A percentile compares a stretch with the other conserved stretches of the same genome.
These are phyloP conservation scores for Hibiscus syriacus DNA, from an alignment of 345 rosid genomes.

Conservation along the genomic window DNA sequence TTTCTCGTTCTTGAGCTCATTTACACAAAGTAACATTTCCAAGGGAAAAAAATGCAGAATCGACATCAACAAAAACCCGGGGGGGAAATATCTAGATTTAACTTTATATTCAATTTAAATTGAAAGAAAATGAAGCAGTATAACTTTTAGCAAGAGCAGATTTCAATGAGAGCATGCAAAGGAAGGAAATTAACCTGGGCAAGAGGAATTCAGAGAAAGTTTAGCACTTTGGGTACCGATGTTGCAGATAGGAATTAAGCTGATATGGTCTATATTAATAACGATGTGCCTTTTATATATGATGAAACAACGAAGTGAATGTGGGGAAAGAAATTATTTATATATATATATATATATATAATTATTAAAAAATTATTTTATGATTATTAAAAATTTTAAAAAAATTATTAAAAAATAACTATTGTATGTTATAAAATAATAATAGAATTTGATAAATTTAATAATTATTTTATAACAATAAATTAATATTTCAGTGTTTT, in stretches of 20 bases:
- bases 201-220: constrained; percentile 25
- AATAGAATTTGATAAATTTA: too few species aligned
- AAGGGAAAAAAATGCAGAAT: constrained; percentile 13
- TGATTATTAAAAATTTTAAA: too few species aligned
- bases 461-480: too few species aligned
- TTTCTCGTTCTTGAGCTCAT: background rate
- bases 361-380: too few species aligned
- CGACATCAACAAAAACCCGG: background rate
- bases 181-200: constrained; percentile 23
- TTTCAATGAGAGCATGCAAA: constrained; percentile 3
- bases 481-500: too few species aligned
- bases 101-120: background rate
- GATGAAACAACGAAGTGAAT: background rate
- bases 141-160: background rate
- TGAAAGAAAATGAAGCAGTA: background rate
- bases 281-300: background rate
- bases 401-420: too few species aligned
- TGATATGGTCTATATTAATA: background rate
- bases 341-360: too few species aligned
- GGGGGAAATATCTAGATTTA: background rate
- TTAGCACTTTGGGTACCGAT: background rate
- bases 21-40: background rate
- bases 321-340: too few species aligned
- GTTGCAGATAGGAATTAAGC: background rate
- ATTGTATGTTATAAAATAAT: too few species aligned